These are phyloP conservation scores for Chlorella sorokiniana DNA, from an alignment of 139 green algal species.

Conservation along the genomic window DNA sequence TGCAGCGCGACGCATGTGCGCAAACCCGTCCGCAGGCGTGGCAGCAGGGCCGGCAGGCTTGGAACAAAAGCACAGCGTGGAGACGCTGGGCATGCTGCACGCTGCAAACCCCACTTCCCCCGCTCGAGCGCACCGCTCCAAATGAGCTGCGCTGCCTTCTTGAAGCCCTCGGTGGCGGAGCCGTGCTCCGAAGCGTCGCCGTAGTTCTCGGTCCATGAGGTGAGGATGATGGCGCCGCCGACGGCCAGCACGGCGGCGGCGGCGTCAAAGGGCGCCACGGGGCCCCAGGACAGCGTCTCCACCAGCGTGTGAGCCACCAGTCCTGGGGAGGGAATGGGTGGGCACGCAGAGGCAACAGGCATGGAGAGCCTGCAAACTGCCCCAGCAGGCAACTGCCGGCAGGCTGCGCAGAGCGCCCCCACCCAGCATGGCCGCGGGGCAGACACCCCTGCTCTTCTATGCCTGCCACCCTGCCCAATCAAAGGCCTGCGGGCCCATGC, in stretches of 20 bases:
- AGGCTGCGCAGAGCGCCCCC: too few relatives aligned
- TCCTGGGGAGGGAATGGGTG: conserved; percentile 57
- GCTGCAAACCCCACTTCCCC: background rate
- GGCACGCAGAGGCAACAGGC: too few relatives aligned
- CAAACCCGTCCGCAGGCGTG: too few relatives aligned
- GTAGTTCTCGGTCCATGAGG: conserved; percentile 95
- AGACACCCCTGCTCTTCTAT: too few relatives aligned
- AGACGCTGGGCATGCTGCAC: too few relatives aligned
- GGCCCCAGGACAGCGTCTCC: conserved; percentile 72
- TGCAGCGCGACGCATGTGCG: background rate
- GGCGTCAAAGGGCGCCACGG: conserved; percentile 96
- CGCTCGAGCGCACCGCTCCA: conserved; percentile 24
- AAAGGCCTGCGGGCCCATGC: background rate
- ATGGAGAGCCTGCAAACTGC: too few relatives aligned
- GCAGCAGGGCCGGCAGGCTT: too few relatives aligned
- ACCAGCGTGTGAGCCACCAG: conserved; percentile 92
- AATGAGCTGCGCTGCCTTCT: conserved; percentile 61
- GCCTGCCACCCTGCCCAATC: background rate
- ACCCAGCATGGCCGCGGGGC: too few relatives aligned
- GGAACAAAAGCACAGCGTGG: too few relatives aligned
- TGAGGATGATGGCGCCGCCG: conserved; percentile 77
- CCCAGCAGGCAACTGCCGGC: too few relatives aligned
- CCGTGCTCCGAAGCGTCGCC: conserved; percentile 65
- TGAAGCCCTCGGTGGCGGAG: conserved; percentile 55
- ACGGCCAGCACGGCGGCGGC: conserved; percentile 78